Evolutionary conservation across 2,329 filamentous ascomycete species (phyloP).

Genomic region (Fusarium sterilihyphosum): DNA sequence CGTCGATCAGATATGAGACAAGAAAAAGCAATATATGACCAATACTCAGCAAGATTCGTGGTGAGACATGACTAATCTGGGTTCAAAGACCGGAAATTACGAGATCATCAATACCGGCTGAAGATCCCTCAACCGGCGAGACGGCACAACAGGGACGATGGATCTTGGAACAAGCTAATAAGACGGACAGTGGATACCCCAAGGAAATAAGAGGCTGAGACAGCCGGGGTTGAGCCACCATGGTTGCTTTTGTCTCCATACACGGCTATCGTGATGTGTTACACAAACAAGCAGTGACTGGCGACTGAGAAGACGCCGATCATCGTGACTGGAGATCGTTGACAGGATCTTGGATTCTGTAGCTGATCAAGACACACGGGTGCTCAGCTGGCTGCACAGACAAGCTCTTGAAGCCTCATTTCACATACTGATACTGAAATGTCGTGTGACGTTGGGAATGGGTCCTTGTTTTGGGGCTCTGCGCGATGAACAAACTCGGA

Average conservation of each 20-base stretch:
- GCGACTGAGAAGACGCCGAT: background rate
- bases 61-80: background rate
- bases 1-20: background rate
- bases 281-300: background rate
- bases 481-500: background rate
- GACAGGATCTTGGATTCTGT: background rate
- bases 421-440: background rate
- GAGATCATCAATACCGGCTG: background rate
- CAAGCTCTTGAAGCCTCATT: background rate
- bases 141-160: background rate
- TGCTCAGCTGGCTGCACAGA: background rate
- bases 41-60: too few relatives aligned
- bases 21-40: background rate
- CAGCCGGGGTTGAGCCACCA: too few relatives aligned
- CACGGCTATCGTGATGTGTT: background rate
- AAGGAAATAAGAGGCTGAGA: background rate
- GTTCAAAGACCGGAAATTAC: background rate
- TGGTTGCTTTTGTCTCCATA: background rate
- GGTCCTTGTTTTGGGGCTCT: background rate
- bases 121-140: background rate
- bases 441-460: background rate
- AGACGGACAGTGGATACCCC: background rate
- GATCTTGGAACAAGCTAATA: background rate
- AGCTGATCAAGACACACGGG: background rate
- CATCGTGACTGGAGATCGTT: background rate